phyloP scores from a whole-genome alignment of 441 rosid genomes.

The Erodium trifolium region DNA sequence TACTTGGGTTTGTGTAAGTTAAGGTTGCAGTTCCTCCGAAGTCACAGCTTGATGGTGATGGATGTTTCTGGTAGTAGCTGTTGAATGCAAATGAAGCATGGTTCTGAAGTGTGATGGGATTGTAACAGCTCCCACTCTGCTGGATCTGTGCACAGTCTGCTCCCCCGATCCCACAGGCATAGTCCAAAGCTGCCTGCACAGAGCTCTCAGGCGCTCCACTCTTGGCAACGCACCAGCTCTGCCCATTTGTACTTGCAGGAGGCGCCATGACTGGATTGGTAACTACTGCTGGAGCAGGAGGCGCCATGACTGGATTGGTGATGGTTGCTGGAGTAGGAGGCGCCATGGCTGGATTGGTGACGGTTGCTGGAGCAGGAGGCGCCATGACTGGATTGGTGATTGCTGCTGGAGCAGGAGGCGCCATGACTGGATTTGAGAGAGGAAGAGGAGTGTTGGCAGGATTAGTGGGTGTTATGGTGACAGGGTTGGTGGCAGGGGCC shows the following conservation, averaged over 20 bases:
- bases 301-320: too few relatives aligned
- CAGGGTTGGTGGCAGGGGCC: conserved; percentile 1
- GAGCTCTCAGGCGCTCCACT: conserved; percentile 43
- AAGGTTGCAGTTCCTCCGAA: conserved; percentile 69
- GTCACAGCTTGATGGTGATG: conserved; percentile 71
- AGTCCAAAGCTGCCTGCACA: conserved; percentile 73
- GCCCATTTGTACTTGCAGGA: conserved; percentile 20
- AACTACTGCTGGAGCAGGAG: too few relatives aligned
- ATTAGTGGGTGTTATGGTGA: too few relatives aligned
- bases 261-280: conserved; percentile 3
- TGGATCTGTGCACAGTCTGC: conserved; percentile 86
- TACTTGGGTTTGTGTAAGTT: conserved; percentile 70
- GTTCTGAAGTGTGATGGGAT: conserved; percentile 54
- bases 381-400: conserved; percentile 27
- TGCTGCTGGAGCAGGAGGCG: conserved; percentile 23
- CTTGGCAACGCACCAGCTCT: conserved; percentile 88
- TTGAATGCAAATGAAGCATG: conserved; percentile 94
- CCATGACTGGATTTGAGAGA: conserved; percentile 27
- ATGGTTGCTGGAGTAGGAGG: too few relatives aligned
- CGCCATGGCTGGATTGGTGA: conserved; percentile 46
- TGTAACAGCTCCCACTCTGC: conserved; percentile 75
- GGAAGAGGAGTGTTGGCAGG: conserved; percentile 16
- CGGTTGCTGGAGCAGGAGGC: conserved; percentile 26
- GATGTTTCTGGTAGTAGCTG: conserved; percentile 82
- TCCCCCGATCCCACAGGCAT: conserved; percentile 84